Evolutionary conservation across 352 stramenopile species (phyloP).

Genomic region (Globisporangium nagaii): DNA sequence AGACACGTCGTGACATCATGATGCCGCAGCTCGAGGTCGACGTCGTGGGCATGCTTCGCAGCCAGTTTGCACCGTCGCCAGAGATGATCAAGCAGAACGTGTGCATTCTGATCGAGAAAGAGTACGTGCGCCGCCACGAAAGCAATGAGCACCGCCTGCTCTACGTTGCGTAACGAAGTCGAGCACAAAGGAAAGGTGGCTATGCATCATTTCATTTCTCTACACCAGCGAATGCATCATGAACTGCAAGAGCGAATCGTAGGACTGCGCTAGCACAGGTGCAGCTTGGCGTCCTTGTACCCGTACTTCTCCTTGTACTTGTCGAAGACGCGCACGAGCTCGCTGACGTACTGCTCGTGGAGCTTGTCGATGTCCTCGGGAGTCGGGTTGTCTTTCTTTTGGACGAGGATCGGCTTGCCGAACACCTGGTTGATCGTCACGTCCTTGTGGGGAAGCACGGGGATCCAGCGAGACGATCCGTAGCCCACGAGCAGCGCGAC

Average conservation of each 20-base stretch:
- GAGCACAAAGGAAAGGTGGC: background rate
- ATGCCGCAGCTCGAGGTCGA: slow-evolving; percentile 58
- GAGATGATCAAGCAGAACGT: slow-evolving; percentile 72
- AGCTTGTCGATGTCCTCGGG: slow-evolving; percentile 62
- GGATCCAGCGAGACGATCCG: slow-evolving; percentile 49
- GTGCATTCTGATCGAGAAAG: slow-evolving; percentile 81
- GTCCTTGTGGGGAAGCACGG: slow-evolving; percentile 48
- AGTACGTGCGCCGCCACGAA: slow-evolving; percentile 71
- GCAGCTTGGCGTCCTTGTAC: slow-evolving; percentile 47
- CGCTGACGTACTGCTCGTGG: slow-evolving; percentile 55
- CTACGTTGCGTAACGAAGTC: slow-evolving; percentile 48
- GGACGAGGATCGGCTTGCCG: slow-evolving; percentile 60
- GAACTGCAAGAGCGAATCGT: background rate
- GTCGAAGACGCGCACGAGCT: slow-evolving; percentile 75
- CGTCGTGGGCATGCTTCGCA: slow-evolving; percentile 62
- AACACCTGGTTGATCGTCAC: slow-evolving; percentile 68
- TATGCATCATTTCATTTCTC: background rate
- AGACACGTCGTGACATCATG: slow-evolving; percentile 72
- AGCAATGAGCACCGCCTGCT: slow-evolving; percentile 49
- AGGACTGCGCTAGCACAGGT: slow-evolving; percentile 39
- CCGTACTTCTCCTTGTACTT: slow-evolving; percentile 82
- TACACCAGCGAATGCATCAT: background rate
- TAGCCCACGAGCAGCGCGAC: slow-evolving; percentile 58
- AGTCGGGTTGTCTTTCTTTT: slow-evolving; percentile 53
- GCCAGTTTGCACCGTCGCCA: slow-evolving; percentile 65